These are phyloP conservation scores for Hapsidospora chrysogenum DNA, from an alignment of 495 filamentous ascomycete genomes.

Conservation along the genomic window DNA sequence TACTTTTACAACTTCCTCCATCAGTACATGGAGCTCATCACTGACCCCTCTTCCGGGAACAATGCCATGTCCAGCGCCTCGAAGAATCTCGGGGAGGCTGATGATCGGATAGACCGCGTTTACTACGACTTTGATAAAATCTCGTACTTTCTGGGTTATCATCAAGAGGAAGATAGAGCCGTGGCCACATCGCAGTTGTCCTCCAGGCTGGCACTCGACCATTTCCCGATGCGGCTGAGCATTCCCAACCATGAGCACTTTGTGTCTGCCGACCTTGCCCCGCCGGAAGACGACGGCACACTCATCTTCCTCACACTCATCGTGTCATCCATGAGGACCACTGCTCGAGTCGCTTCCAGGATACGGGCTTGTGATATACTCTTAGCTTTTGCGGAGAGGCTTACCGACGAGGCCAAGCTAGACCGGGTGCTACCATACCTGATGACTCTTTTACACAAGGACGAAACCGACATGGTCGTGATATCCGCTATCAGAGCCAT, in stretches of 20 bases:
- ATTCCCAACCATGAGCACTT: constrained; percentile 69
- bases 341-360: constrained; percentile 69
- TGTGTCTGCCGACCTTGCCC: constrained; percentile 24
- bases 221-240: constrained; percentile 67
- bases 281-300: constrained; percentile 66
- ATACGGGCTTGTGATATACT: constrained; percentile 86
- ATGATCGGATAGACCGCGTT: constrained; percentile 84
- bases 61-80: constrained; percentile 42
- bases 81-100: constrained; percentile 60
- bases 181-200: constrained; percentile 12
- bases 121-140: constrained; percentile 97
- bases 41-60: constrained; percentile 74
- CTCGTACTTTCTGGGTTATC: constrained; percentile 74
- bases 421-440: constrained; percentile 88
- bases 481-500: constrained; percentile 71
- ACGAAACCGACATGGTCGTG: constrained; percentile 67
- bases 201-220: constrained; percentile 28
- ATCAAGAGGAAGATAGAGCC: constrained; percentile 21
- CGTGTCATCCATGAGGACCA: constrained; percentile 75
- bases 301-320: constrained; percentile 82
- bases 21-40: constrained; percentile 91
- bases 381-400: constrained; percentile 75
- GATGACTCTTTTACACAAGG: constrained; percentile 53
- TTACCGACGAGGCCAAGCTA: constrained; percentile 93
- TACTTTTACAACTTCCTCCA: constrained; percentile 97